Percentiles rank a stretch among this genome's conserved stretches.
These are phyloP conservation scores for Cystobasidium tubakii DNA, from an alignment of 768 basidiomycete genomes.

Conservation along the genomic window DNA sequence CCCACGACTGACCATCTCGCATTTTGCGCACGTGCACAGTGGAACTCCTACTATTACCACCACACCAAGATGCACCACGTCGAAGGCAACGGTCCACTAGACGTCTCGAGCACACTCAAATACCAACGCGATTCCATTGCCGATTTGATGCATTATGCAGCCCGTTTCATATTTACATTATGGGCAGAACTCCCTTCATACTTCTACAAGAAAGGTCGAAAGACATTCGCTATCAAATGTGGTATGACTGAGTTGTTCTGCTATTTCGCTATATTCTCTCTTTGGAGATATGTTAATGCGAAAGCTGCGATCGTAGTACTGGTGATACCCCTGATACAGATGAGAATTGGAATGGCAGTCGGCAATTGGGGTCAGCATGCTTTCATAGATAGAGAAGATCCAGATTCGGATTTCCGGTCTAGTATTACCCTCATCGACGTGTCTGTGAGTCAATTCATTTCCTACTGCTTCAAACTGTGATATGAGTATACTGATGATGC, in stretches of 20 bases:
- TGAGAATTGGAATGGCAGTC: constrained; percentile 18
- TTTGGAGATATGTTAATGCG: not conserved
- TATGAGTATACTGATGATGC: no score
- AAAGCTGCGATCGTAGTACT: constrained; percentile 10
- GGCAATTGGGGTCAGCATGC: constrained; percentile 32
- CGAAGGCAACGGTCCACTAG: constrained; percentile 28
- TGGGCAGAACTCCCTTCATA: constrained; percentile 21
- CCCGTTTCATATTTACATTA: constrained; percentile 7
- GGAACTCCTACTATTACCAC: constrained; percentile 33
- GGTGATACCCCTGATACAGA: constrained; percentile 2
- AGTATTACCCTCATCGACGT: constrained; percentile 26
- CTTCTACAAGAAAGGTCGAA: constrained; percentile 5
- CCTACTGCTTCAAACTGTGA: no score
- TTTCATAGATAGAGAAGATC: constrained; percentile 23
- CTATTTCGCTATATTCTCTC: not conserved
- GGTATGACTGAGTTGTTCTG: not conserved
- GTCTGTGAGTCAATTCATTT: constrained; percentile 11
- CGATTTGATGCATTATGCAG: not conserved
- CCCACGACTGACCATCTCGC: not conserved
- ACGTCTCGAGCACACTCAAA: constrained; percentile 10
- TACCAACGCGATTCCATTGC: constrained; percentile 16
- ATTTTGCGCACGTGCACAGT: not conserved
- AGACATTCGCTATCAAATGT: not conserved
- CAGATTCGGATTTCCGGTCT: constrained; percentile 19
- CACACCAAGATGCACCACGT: constrained; percentile 31